Percentiles rank a stretch among this genome's conserved stretches.
Conservation (phyloP, 225 moss, liverwort and hornwort genomes). For the Straminergon stramineum region DNA sequence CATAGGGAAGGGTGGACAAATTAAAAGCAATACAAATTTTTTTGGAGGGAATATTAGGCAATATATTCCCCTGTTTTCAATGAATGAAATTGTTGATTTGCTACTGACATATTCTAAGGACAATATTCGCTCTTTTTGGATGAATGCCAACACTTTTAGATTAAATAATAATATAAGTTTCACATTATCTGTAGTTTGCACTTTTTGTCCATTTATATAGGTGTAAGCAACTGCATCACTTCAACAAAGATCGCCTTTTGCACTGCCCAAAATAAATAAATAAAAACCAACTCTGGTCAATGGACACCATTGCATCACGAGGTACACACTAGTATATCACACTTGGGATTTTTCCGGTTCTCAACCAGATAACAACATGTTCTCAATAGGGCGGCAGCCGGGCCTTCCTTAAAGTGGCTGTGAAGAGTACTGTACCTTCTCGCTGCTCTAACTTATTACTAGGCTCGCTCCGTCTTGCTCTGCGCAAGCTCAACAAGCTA, state of each 20-base stretch:
- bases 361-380: background rate
- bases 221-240: background rate
- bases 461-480: background rate
- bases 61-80: background rate
- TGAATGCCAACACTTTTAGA: background rate
- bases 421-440: background rate
- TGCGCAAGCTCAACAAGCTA: background rate
- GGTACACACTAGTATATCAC: background rate
- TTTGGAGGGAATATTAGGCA: rapidly evolving
- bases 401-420: background rate
- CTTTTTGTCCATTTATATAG: background rate
- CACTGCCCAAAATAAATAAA: background rate
- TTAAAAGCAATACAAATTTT: background rate
- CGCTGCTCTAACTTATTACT: too few species aligned
- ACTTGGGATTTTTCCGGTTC: too few species aligned
- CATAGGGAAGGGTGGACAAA: too few species aligned
- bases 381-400: background rate
- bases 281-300: background rate
- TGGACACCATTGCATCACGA: background rate
- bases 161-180: background rate
- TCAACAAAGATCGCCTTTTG: background rate
- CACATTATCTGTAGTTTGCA: rapidly evolving
- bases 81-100: rapidly evolving
- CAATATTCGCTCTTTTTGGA: rapidly evolving
- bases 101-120: background rate